Percentiles rank a stretch among this genome's conserved stretches.
These are phyloP conservation scores for Lasiosphaeria miniovina DNA, from an alignment of 495 filamentous ascomycete genomes.

Conservation along the genomic window DNA sequence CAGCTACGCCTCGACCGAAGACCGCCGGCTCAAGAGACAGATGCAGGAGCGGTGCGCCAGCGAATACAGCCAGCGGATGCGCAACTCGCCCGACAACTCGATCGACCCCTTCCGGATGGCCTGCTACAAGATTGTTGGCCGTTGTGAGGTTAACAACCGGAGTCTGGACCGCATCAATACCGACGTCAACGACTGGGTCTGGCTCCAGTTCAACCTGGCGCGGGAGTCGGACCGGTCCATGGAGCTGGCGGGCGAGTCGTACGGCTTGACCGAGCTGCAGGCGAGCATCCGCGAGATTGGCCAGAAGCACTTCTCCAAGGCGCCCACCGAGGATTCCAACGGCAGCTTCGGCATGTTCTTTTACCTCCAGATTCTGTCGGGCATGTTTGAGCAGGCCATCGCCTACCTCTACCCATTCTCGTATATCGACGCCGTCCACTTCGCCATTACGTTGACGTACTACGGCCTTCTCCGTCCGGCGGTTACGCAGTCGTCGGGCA, in stretches of 20 bases:
- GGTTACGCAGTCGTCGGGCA: slow-evolving; percentile 62
- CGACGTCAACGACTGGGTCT: slow-evolving; percentile 91
- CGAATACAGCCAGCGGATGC: slow-evolving; percentile 79
- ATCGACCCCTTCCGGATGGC: slow-evolving; percentile 95
- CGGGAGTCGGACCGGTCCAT: slow-evolving; percentile 79
- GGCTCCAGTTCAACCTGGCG: slow-evolving; percentile 91
- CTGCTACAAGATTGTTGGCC: slow-evolving; percentile 95
- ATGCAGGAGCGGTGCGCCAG: slow-evolving; percentile 81
- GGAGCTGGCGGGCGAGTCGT: slow-evolving; percentile 82
- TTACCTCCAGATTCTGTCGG: slow-evolving; percentile 81
- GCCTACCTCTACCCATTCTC: slow-evolving; percentile 84
- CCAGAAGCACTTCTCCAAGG: slow-evolving; percentile 74
- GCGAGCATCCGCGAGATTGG: slow-evolving; percentile 83
- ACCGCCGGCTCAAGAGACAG: slow-evolving; percentile 69
- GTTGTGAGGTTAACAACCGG: slow-evolving; percentile 80
- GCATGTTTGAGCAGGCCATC: slow-evolving; percentile 94
- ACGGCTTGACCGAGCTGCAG: slow-evolving; percentile 83
- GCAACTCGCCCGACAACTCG: slow-evolving; percentile 79
- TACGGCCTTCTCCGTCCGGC: slow-evolving; percentile 89
- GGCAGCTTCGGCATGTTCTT: slow-evolving; percentile 88
- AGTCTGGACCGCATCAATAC: slow-evolving; percentile 76
- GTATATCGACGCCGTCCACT: slow-evolving; percentile 90
- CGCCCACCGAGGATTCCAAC: slow-evolving; percentile 62
- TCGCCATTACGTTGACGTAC: slow-evolving; percentile 82
- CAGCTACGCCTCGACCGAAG: slow-evolving; percentile 65